Conservation (phyloP, 164 flowering plant species). For the Malania oleifera region DNA sequence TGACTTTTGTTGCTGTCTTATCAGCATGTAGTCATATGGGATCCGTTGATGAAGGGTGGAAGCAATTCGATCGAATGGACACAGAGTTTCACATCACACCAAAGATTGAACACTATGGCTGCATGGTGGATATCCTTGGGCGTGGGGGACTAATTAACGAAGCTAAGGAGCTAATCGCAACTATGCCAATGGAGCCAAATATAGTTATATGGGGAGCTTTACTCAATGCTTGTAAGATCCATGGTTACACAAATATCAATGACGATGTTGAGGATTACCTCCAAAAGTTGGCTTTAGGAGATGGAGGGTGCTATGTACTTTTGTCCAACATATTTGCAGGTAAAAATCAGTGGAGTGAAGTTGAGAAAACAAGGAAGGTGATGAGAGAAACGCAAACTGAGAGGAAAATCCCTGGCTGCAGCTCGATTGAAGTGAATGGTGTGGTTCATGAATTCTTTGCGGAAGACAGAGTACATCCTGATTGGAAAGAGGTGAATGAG, state of each 20-base stretch:
- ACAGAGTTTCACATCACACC: constrained; percentile 21
- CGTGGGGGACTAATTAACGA: constrained; percentile 34
- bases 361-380: constrained; percentile 18
- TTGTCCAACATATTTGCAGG: constrained; percentile 36
- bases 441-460: constrained; percentile 2
- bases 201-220: constrained; percentile 36
- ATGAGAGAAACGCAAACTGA: constrained; percentile 24
- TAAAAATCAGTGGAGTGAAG: constrained; percentile 28
- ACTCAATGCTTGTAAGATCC: constrained; percentile 32
- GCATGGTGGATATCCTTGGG: constrained; percentile 43
- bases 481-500: neutral
- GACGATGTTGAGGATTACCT: constrained; percentile 20
- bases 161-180: constrained; percentile 21
- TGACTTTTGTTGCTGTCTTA: constrained; percentile 23
- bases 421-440: constrained; percentile 25
- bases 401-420: constrained; percentile 36
- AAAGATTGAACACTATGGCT: constrained; percentile 35
- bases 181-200: constrained; percentile 37
- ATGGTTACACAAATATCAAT: constrained; percentile 19
- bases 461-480: neutral
- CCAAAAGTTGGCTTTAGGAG: constrained; percentile 19
- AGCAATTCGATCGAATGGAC: constrained; percentile 24
- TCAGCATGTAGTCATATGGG: constrained; percentile 45
- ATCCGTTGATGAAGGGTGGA: constrained; percentile 33
- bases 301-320: constrained; percentile 28